Evolutionary conservation across 2,329 filamentous ascomycete species (phyloP), one percentile per base, ranked within the genome.

Genomic region (Trichoderma atroviride): DNA sequence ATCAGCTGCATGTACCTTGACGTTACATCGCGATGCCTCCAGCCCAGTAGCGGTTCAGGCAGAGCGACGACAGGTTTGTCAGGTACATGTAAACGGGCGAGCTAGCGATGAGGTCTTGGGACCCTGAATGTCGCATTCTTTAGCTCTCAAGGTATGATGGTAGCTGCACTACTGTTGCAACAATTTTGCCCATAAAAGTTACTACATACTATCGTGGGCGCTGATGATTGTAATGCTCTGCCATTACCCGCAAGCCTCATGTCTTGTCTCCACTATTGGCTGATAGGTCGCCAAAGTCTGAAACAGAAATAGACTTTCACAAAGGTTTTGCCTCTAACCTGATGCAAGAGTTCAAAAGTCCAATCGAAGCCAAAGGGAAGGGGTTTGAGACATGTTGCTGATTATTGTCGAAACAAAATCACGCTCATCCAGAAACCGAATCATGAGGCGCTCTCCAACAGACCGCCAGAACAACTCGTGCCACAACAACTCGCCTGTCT

Each of bases 401-500:
- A 24, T 5, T 24, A 5, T 24, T 6, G 22, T 50, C 10, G 13
- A 27, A 11, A n/a, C 7, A 14, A n/a, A 22, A 56, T 56, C 64
- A 67, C 64, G 64, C 58, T 55, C 50, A 59, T 22, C 37, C 55
- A 50, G 37, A 43, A 37, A 29, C 64, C 64, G 55, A 59, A 67
- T 67, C 64, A 52, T 59, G 55, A 59, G 64, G 55, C 29, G n/a
- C 40, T 37, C 27, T 22, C n/a, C 19, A n/a, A 31, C 24, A 33
- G 33, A 27, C 61, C n/a, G 24, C 61, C 61, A 64, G 6, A 57
- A 37, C 10, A 29, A 14, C 64, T 37, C 64, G 64, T 52, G 64
- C 64, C 47, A 40, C 55, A 22, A 67, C 37, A 40, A 67, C 53
- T 52, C 55, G 63, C 31, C 47, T 19, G 59, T 47, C 60, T 11